Conservation (phyloP, 169 alveolate genomes). For the Plasmodium coatneyi region DNA sequence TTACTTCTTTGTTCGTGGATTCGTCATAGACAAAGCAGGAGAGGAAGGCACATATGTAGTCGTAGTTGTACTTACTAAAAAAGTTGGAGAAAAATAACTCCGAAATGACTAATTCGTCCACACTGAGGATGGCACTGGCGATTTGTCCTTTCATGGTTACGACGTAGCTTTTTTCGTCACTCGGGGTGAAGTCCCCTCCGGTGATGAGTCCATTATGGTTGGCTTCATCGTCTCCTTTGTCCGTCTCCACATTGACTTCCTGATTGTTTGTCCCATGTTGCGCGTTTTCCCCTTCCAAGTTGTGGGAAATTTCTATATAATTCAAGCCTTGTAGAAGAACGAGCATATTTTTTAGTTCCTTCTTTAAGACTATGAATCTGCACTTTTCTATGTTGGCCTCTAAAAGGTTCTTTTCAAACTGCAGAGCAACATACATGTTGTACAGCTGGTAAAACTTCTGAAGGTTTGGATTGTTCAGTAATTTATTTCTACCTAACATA, state of each 20-base stretch:
- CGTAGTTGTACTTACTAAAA: constrained; percentile 93
- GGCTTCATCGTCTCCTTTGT: background rate
- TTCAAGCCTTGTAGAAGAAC: constrained; percentile 34
- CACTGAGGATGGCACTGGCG: constrained; percentile 98
- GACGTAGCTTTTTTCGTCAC: constrained; percentile 77
- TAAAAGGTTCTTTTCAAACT: constrained; percentile 46
- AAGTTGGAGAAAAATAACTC: constrained; percentile 94
- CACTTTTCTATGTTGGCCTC: constrained; percentile 55
- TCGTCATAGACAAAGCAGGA: constrained; percentile 96
- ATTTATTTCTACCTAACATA: constrained; percentile 40
- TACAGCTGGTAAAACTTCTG: constrained; percentile 47
- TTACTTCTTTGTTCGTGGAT: constrained; percentile 79
- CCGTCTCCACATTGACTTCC: background rate
- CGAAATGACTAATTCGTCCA: constrained; percentile 97
- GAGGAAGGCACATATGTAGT: constrained; percentile 94
- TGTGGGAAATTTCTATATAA: constrained; percentile 51
- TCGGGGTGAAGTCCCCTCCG: background rate
- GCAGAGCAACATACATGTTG: constrained; percentile 59
- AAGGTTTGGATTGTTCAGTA: constrained; percentile 38
- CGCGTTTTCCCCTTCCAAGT: background rate
- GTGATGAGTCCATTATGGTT: background rate
- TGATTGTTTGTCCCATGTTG: background rate
- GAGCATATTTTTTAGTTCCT: constrained; percentile 71
- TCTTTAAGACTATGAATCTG: constrained; percentile 56
- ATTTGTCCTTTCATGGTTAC: constrained; percentile 96